phyloP scores from a whole-genome alignment of 345 rosid species.

The Populus ilicifolia region DNA sequence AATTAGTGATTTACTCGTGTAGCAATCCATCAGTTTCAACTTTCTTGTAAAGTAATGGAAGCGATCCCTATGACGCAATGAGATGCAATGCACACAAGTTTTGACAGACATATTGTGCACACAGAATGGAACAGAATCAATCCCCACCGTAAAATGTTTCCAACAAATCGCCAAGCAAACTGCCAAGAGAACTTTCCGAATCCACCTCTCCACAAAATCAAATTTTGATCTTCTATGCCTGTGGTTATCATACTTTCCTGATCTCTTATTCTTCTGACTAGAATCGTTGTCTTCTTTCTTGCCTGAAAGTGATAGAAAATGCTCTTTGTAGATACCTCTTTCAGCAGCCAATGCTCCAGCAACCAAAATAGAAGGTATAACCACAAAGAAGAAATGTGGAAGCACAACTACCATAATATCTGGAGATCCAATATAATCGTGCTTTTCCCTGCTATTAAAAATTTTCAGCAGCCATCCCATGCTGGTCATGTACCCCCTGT shows the following conservation, averaged over 20 bases:
- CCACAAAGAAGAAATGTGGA: constrained; percentile 69
- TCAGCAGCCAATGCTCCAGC: constrained; percentile 64
- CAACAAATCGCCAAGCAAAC: constrained; percentile 61
- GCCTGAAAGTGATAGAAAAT: constrained; percentile 40
- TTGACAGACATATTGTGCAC: neutral
- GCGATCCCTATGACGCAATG: neutral
- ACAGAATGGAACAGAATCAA: constrained; percentile 1
- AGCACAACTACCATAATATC: constrained; percentile 82
- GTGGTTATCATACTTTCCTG: constrained; percentile 13
- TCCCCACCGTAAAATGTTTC: constrained; percentile 72
- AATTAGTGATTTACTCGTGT: neutral
- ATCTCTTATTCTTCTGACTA: constrained; percentile 28
- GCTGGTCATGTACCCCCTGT: constrained; percentile 71
- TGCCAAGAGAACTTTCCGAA: constrained; percentile 51
- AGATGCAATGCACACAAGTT: neutral
- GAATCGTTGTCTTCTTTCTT: constrained; percentile 74
- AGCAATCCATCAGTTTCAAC: neutral
- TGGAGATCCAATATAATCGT: constrained; percentile 61
- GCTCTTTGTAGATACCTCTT: constrained; percentile 52
- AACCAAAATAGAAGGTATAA: constrained; percentile 55
- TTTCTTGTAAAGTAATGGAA: neutral
- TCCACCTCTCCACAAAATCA: constrained; percentile 35
- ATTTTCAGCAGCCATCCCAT: constrained; percentile 74
- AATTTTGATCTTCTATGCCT: constrained; percentile 28
- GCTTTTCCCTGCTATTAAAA: constrained; percentile 27